Percentiles rank a stretch among this genome's conserved stretches.
Conservation (phyloP, 164 flowering plant genomes). For the Litsea cubeba region DNA sequence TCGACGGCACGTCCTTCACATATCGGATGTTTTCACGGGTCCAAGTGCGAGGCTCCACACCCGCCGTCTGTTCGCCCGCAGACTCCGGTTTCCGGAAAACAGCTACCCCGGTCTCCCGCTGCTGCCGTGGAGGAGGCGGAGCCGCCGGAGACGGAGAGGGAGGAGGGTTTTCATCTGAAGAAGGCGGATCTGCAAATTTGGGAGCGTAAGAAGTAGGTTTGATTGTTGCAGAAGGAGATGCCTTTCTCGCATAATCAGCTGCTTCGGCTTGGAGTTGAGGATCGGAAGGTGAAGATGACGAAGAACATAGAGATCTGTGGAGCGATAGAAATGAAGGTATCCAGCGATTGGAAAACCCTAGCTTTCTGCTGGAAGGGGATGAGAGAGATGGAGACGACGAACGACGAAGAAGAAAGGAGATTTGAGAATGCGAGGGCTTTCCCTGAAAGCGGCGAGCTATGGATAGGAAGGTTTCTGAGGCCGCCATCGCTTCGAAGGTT, state of each 20-base stretch:
- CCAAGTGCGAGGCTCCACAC: constrained; percentile 33
- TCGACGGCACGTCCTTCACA: constrained; percentile 49
- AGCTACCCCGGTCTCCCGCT: neutral
- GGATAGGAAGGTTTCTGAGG: constrained; percentile 31
- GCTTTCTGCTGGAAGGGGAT: neutral
- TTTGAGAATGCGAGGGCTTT: constrained; percentile 9
- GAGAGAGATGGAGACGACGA: constrained; percentile 6
- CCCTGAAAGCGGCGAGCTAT: constrained; percentile 41
- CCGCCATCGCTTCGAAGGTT: constrained; percentile 30
- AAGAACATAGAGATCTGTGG: constrained; percentile 23
- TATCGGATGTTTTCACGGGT: constrained; percentile 68
- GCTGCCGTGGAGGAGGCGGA: constrained; percentile 4
- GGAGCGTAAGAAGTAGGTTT: constrained; percentile 56
- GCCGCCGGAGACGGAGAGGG: neutral
- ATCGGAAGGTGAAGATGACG: constrained; percentile 14
- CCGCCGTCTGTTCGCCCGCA: constrained; percentile 3
- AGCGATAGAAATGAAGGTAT: constrained; percentile 13
- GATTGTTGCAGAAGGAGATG: constrained; percentile 22
- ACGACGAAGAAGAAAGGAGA: constrained; percentile 13
- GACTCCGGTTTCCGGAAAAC: neutral
- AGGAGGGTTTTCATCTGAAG: constrained; percentile 14
- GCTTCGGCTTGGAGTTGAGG: neutral
- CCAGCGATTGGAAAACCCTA: neutral
- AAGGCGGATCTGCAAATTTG: constrained; percentile 36
- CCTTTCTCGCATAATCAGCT: constrained; percentile 2